Percentiles rank a stretch among this genome's conserved stretches.
These are phyloP conservation scores for Cladophialophora exuberans DNA, from an alignment of 2,329 filamentous ascomycete genomes.

Conservation along the genomic window DNA sequence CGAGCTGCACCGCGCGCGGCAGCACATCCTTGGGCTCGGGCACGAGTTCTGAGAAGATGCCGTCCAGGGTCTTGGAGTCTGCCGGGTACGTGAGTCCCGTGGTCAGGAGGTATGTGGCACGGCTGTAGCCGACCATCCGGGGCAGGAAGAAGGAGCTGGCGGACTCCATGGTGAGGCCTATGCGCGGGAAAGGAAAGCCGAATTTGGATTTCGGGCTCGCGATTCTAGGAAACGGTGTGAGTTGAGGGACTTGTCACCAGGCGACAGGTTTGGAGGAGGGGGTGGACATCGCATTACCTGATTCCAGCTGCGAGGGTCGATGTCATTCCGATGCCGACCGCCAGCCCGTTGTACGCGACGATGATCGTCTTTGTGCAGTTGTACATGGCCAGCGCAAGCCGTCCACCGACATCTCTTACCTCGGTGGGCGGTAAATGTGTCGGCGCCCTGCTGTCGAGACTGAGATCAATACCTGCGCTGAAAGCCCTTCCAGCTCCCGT, in stretches of 20 bases:
- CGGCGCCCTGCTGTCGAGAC: background rate
- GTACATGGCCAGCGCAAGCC: slow-evolving; percentile 14
- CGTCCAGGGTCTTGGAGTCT: slow-evolving; percentile 53
- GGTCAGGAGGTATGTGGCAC: slow-evolving; percentile 66
- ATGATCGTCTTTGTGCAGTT: slow-evolving; percentile 16
- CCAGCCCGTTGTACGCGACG: slow-evolving; percentile 15
- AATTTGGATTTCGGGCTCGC: slow-evolving; percentile 65
- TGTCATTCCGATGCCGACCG: slow-evolving; percentile 55
- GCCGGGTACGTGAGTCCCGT: slow-evolving; percentile 64
- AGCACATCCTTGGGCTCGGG: slow-evolving; percentile 61
- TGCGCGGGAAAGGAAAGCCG: slow-evolving; percentile 73
- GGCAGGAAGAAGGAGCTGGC: slow-evolving; percentile 73
- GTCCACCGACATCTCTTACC: slow-evolving; percentile 6
- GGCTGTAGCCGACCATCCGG: slow-evolving; percentile 66
- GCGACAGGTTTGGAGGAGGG: background rate
- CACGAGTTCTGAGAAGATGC: slow-evolving; percentile 65
- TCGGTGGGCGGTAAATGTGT: slow-evolving; percentile 2
- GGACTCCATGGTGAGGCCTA: slow-evolving; percentile 73
- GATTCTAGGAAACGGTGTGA: slow-evolving; percentile 38
- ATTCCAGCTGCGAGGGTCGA: slow-evolving; percentile 62
- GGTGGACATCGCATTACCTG: slow-evolving; percentile 35
- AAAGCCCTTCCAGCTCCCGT: slow-evolving; percentile 35
- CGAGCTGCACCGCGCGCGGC: slow-evolving; percentile 63
- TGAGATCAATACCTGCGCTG: slow-evolving; percentile 15
- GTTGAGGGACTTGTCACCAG: background rate